A percentile compares a stretch with the other conserved stretches of the same genome.
phyloP scores from a whole-genome alignment of 2,329 filamentous ascomycete species.

The Aureobasidium sp. region DNA sequence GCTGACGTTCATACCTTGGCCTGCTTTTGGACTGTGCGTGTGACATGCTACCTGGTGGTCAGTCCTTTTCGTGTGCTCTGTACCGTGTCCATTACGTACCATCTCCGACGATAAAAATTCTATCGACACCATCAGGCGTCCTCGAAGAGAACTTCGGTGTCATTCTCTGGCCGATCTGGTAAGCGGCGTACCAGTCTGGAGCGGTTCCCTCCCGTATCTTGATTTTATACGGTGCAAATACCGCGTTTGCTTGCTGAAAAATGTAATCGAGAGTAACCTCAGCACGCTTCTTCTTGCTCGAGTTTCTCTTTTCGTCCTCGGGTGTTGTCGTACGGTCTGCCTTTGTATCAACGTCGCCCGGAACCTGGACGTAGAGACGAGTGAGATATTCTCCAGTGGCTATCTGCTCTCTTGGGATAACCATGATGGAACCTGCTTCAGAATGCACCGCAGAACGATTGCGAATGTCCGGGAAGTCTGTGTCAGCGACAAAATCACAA shows the following conservation, averaged over 20 bases:
- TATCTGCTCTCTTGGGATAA: conserved; percentile 59
- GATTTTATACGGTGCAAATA: conserved; percentile 8
- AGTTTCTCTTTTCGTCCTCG: conserved; percentile 45
- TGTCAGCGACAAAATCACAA: conserved; percentile 24
- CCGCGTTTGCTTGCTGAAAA: conserved; percentile 48
- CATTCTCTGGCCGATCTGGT: conserved; percentile 44
- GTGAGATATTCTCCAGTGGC: not conserved
- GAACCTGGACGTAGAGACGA: conserved; percentile 16
- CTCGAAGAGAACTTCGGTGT: conserved; percentile 26
- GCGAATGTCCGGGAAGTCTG: conserved; percentile 57
- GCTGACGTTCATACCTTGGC: conserved; percentile 65
- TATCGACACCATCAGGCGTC: conserved; percentile 10
- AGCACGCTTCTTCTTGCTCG: conserved; percentile 42
- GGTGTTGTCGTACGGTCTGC: conserved; percentile 51
- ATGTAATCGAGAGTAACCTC: conserved; percentile 56
- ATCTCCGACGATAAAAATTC: conserved; percentile 6
- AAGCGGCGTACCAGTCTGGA: conserved; percentile 36
- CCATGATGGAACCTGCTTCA: conserved; percentile 62
- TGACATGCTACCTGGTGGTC: conserved; percentile 23
- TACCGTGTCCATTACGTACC: conserved; percentile 28
- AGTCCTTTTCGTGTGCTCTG: not conserved
- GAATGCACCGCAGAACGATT: conserved; percentile 73
- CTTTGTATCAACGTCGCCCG: conserved; percentile 32
- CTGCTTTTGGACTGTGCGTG: conserved; percentile 54
- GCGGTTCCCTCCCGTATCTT: not conserved